A percentile compares a stretch with the other conserved stretches of the same genome.
Evolutionary conservation across 495 filamentous ascomycete species (phyloP).

Genomic region (Neurospora tetrasperma): DNA sequence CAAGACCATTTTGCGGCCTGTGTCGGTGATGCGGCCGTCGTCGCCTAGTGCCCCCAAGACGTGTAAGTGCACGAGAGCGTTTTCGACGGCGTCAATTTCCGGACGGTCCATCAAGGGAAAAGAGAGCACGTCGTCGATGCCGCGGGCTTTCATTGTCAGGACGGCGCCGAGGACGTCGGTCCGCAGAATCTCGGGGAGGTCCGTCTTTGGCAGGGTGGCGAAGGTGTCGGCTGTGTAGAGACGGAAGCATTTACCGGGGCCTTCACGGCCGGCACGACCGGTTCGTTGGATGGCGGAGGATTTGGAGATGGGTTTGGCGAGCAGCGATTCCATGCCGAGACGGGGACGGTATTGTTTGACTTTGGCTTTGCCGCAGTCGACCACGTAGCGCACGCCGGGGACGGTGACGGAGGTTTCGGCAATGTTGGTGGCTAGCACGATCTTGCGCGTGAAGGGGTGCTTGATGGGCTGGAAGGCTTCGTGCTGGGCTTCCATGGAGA

Average conservation of each 20-base stretch:
- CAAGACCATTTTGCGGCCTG: constrained; percentile 66
- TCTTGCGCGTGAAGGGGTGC: constrained; percentile 62
- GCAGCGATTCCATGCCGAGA: constrained; percentile 80
- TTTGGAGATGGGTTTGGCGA: constrained; percentile 84
- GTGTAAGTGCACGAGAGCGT: constrained; percentile 72
- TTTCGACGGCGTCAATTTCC: constrained; percentile 64
- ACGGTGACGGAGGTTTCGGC: constrained; percentile 97
- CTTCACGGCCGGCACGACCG: constrained; percentile 90
- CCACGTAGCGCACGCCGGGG: constrained; percentile 78
- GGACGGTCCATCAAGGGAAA: constrained; percentile 86
- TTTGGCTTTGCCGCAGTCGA: constrained; percentile 92
- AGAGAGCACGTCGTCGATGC: constrained; percentile 66
- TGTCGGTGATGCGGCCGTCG: constrained; percentile 58
- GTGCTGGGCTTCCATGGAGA: constrained; percentile 64
- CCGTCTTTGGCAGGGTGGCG: constrained; percentile 54
- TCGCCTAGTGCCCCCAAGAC: constrained; percentile 67
- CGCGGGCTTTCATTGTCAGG: constrained; percentile 90
- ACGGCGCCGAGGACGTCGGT: constrained; percentile 77
- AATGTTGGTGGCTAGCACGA: constrained; percentile 93
- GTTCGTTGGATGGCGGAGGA: constrained; percentile 87
- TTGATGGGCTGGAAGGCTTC: constrained; percentile 72
- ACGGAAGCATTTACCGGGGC: constrained; percentile 77
- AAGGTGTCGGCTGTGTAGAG: constrained; percentile 83
- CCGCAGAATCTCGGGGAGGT: constrained; percentile 80
- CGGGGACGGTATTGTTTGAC: constrained; percentile 81